Evolutionary conservation across 2,329 filamentous ascomycete genomes (phyloP).

Genomic region (Ophiostoma quercus): DNA sequence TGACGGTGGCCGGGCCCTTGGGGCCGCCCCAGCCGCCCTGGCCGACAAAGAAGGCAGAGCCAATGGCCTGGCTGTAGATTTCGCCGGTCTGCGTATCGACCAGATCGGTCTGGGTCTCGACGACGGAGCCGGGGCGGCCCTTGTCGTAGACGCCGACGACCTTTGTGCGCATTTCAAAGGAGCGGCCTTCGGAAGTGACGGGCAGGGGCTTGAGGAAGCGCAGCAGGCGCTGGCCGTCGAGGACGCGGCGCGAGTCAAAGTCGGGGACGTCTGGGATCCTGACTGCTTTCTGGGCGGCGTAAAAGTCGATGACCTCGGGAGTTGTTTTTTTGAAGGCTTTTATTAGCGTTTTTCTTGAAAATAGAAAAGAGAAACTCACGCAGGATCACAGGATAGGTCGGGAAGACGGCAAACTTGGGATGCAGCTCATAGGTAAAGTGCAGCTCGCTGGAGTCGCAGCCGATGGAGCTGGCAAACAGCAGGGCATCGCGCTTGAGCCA

Average conservation of each 20-base stretch:
- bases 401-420: slow-evolving; percentile 80
- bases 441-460: slow-evolving; percentile 75
- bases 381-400: slow-evolving; percentile 79
- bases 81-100: slow-evolving; percentile 66
- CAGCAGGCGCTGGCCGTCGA: slow-evolving; percentile 80
- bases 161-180: slow-evolving; percentile 71
- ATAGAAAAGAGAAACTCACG: slow-evolving; percentile 43
- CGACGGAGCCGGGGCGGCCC: slow-evolving; percentile 73
- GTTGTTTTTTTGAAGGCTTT: slow-evolving; percentile 69
- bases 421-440: slow-evolving; percentile 91
- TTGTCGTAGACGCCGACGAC: slow-evolving; percentile 87
- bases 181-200: slow-evolving; percentile 61
- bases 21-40: slow-evolving; percentile 83
- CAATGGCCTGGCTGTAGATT: slow-evolving; percentile 63
- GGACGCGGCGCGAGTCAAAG: slow-evolving; percentile 66
- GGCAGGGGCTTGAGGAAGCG: slow-evolving; percentile 73
- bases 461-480: slow-evolving; percentile 87
- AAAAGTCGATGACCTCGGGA: slow-evolving; percentile 79
- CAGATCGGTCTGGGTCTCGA: slow-evolving; percentile 72
- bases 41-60: slow-evolving; percentile 72
- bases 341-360: too few relatives aligned
- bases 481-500: slow-evolving; percentile 87
- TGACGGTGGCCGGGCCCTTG: slow-evolving; percentile 75
- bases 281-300: slow-evolving; percentile 59
- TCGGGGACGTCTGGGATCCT: slow-evolving; percentile 71